A percentile compares a stretch with the other conserved stretches of the same genome.
phyloP scores from a whole-genome alignment of 441 rosid genomes.

The Pelargonium australe region DNA sequence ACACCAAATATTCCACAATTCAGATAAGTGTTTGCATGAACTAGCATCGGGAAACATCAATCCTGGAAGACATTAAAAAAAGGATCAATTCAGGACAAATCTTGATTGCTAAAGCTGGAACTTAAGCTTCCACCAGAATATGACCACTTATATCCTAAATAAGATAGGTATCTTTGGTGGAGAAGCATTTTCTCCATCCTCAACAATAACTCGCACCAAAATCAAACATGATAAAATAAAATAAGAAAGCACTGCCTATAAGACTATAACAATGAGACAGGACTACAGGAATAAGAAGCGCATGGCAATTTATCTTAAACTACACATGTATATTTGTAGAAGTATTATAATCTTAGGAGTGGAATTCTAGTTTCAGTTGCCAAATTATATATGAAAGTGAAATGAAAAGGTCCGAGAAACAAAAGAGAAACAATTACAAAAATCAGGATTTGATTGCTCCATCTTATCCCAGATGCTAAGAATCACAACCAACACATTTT shows the following conservation, averaged over 20 bases:
- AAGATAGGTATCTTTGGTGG: background rate
- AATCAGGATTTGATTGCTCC: too few species aligned
- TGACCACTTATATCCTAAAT: background rate
- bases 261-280: too few species aligned
- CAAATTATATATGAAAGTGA: too few species aligned
- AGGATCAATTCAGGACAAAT: background rate
- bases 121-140: background rate
- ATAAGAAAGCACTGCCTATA: background rate
- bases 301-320: too few species aligned
- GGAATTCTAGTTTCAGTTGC: too few species aligned
- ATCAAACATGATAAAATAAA: background rate
- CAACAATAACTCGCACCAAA: background rate
- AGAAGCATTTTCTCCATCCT: background rate
- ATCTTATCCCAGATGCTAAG: too few species aligned
- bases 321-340: too few species aligned
- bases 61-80: slow-evolving; percentile 24
- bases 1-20: slow-evolving; percentile 30
- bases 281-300: too few species aligned
- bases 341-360: too few species aligned
- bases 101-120: background rate
- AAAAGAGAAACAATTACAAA: too few species aligned
- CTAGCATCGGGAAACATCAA: slow-evolving; percentile 31
- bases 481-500: too few species aligned
- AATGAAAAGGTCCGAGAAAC: too few species aligned
- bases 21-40: slow-evolving; percentile 17